These are phyloP conservation scores for Westerdykella sp. DNA, from an alignment of 2,329 filamentous ascomycete species.

Conservation along the genomic window DNA sequence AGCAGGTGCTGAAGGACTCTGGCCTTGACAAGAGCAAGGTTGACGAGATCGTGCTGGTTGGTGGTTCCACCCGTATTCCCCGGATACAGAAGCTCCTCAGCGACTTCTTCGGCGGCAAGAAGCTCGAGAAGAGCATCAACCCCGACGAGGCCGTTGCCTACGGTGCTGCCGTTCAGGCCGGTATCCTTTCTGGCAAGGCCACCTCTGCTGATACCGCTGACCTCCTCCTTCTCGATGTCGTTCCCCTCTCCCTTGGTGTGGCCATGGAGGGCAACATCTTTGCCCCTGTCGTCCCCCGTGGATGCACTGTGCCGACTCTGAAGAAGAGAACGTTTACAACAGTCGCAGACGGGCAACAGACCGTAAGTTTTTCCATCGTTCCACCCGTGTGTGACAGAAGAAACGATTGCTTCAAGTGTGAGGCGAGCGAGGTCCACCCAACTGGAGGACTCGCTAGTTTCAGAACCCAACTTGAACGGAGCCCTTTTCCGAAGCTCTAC, in stretches of 20 bases:
- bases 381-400: too few species aligned
- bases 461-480: too few species aligned
- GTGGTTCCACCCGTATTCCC: slow-evolving; percentile 98
- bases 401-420: too few species aligned
- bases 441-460: too few species aligned
- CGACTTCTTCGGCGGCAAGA: slow-evolving; percentile 99
- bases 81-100: slow-evolving; percentile 97
- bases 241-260: slow-evolving; percentile 93
- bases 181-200: slow-evolving; percentile 97
- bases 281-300: slow-evolving; percentile 74
- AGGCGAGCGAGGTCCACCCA: too few species aligned
- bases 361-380: too few species aligned
- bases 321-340: slow-evolving; percentile 57
- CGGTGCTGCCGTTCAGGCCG: slow-evolving; percentile 96
- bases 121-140: slow-evolving; percentile 99
- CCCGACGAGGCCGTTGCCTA: slow-evolving; percentile 98
- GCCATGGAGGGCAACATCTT: slow-evolving; percentile 99
- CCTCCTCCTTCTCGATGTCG: slow-evolving; percentile 91
- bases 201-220: slow-evolving; percentile 91
- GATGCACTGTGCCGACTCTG: slow-evolving; percentile 59
- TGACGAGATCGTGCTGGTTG: slow-evolving; percentile 97
- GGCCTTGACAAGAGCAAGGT: slow-evolving; percentile 81
- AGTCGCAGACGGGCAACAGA: background rate
- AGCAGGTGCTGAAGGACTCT: slow-evolving; percentile 94
- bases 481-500: too few species aligned